Percentiles rank a stretch among this genome's conserved stretches.
Conservation (phyloP, 495 filamentous ascomycete species). For the Trichoderma asperelloides region DNA sequence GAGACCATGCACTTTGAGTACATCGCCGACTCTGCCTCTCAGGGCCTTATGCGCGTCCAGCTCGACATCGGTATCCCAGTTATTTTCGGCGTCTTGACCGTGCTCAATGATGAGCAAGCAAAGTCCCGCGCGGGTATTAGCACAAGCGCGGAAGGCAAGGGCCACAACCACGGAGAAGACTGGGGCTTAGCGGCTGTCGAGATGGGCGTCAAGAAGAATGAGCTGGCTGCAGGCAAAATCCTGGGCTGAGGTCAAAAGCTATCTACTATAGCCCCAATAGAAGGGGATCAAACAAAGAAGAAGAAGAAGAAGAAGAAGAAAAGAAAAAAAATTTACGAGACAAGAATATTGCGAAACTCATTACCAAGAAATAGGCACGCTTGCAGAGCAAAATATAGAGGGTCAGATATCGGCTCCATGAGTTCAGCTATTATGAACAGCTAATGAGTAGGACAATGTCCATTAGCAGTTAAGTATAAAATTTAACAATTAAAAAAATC, state of each 20-base stretch:
- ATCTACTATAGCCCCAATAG: constrained; percentile 10
- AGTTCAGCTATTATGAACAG: not conserved
- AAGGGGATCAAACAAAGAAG: not conserved
- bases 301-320: not conserved
- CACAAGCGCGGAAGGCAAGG: constrained; percentile 21
- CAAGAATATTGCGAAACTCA: not conserved
- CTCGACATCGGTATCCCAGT: constrained; percentile 81
- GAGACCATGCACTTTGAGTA: constrained; percentile 99
- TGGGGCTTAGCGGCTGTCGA: constrained; percentile 75
- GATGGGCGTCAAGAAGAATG: constrained; percentile 59
- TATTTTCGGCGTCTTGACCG: constrained; percentile 86
- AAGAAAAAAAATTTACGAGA: not conserved
- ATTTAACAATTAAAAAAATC: not conserved
- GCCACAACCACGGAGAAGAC: constrained; percentile 82
- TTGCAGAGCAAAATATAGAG: not conserved
- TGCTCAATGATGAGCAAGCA: constrained; percentile 81
- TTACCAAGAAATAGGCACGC: not conserved
- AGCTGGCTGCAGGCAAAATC: constrained; percentile 58
- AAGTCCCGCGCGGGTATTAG: constrained; percentile 73
- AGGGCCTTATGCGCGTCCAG: constrained; percentile 90
- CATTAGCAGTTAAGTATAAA: not conserved
- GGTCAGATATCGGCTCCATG: not conserved
- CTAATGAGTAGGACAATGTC: not conserved
- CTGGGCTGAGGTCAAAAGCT: constrained; percentile 14
- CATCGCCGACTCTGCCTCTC: constrained; percentile 81